Evolutionary conservation across 192 early-diverging fungal genomes (phyloP), one percentile per base, ranked within the genome.

Genomic region (Lobosporangium transversale): DNA sequence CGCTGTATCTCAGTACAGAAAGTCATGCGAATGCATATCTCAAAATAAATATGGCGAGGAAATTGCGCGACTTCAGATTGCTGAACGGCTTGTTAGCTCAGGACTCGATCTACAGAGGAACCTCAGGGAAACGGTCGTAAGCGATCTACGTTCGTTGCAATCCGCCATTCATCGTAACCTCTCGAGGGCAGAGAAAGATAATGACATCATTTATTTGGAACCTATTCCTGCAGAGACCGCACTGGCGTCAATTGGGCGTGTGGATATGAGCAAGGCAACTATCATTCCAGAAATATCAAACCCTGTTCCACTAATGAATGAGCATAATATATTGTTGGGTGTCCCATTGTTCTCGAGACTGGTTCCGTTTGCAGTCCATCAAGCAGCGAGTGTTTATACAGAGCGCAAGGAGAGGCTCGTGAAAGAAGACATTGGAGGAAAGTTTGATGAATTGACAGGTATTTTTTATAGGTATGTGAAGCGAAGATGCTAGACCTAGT

Each of bases 311-410:
- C 82, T 89, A 30, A 87, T 95, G 66, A 84, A 83, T 56, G 82
- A 83, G 49, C 67, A 62, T 15, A 79, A 69, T 9, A 76, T 70
- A 29, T 57, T 91, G 4, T 65, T 89, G 15, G 88, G 88, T 3
- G 67, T 88, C 17, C 94, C 95, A n/a, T 67, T 96, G 51, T 96
- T 97, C 54, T 85, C 88, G 37, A 88, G 87, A 12, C 83, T 97
- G 33, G 93, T 97, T 10, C 95, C 95, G 10, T 94, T 95, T 83
- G 93, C 91, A 4, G 92, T 95, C 27, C 94, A 97, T 79, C 93
- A 95, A 76, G 93, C 93, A 2, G 92, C 89, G 12, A 93, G 91
- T 56, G 84, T 95, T 9, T 97, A 96, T 74, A 87, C 85, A n/a
- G 89, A 92, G 66, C 85, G 93, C 36, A 92, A 93, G 64, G 93